Percentiles rank a stretch among this genome's conserved stretches.
Conservation (phyloP, 768 basidiomycete species). For the Saitozyma podzolica region DNA sequence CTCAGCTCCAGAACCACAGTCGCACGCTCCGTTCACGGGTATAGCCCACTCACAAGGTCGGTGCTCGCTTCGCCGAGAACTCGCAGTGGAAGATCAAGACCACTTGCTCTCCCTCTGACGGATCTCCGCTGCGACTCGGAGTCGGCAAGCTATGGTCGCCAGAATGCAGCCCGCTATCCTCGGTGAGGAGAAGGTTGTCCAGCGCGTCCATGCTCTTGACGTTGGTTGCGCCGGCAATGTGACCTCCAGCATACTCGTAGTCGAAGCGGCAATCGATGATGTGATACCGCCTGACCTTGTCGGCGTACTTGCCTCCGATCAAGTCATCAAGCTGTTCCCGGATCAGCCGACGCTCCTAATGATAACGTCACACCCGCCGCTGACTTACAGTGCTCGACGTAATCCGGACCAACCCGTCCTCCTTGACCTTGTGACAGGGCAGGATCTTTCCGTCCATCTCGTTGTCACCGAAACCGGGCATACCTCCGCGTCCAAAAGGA, state of each 20-base stretch:
- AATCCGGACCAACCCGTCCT: constrained; percentile 94
- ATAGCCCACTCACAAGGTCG: constrained; percentile 75
- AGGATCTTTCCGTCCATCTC: constrained; percentile 90
- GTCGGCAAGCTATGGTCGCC: constrained; percentile 52
- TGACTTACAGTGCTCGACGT: constrained; percentile 69
- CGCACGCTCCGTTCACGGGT: neutral
- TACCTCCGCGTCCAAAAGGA: constrained; percentile 56
- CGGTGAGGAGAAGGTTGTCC: constrained; percentile 71
- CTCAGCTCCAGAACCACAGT: neutral
- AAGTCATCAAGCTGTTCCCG: constrained; percentile 68
- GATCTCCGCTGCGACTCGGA: constrained; percentile 66
- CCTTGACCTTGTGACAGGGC: constrained; percentile 88
- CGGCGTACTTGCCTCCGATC: constrained; percentile 70
- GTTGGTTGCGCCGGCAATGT: constrained; percentile 87
- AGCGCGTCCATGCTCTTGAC: constrained; percentile 77
- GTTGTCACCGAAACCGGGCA: constrained; percentile 88
- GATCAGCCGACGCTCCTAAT: constrained; percentile 16
- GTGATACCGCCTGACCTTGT: constrained; percentile 67
- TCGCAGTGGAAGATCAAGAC: constrained; percentile 97
- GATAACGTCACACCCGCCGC: too few species aligned
- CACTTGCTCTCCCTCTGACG: constrained; percentile 64
- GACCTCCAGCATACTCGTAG: constrained; percentile 92
- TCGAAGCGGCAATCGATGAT: constrained; percentile 97
- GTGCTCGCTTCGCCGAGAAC: constrained; percentile 91
- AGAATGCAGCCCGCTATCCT: constrained; percentile 39